Evolutionary conservation across 495 filamentous ascomycete genomes (phyloP).

Genomic region (Hyphodiscus hymeniophilus): DNA sequence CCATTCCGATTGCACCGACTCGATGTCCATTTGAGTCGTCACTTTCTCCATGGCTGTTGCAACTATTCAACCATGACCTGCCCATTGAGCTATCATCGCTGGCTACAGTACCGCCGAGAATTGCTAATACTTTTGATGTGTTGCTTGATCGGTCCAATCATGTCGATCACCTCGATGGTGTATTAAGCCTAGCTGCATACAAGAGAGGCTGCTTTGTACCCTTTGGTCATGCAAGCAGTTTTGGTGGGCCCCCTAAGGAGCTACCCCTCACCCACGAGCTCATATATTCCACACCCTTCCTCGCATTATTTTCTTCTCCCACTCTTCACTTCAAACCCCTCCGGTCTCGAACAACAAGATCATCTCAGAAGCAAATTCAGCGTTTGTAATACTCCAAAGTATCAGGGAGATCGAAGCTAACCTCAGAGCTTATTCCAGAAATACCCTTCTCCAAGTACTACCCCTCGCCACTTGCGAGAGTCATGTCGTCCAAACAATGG

Average conservation of each 20-base stretch:
- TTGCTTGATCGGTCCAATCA: slow-evolving; percentile 7
- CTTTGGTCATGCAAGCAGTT: slow-evolving; percentile 1
- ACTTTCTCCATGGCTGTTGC: no score
- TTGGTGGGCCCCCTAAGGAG: slow-evolving; percentile 9
- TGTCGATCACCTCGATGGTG: no score
- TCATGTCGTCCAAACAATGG: slow-evolving; percentile 21
- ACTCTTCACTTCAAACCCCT: neutral
- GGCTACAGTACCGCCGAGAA: no score
- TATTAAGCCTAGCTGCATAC: slow-evolving; percentile 5
- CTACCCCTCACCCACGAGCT: slow-evolving; percentile 10
- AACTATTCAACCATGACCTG: no score
- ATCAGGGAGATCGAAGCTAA: neutral
- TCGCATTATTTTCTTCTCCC: neutral
- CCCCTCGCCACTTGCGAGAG: slow-evolving; percentile 1
- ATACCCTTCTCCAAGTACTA: slow-evolving; percentile 8
- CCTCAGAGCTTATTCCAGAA: neutral
- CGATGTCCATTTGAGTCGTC: no score
- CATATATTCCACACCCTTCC: slow-evolving; percentile 2
- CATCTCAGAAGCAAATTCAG: neutral
- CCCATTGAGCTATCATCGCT: slow-evolving; percentile 1
- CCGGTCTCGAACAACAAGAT: neutral
- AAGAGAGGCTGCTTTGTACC: neutral
- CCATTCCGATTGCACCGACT: no score
- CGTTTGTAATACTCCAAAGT: neutral
- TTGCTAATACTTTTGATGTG: neutral